Evolutionary conservation across 2,329 filamentous ascomycete species (phyloP).

Genomic region (Sporothrix variecibatus): DNA sequence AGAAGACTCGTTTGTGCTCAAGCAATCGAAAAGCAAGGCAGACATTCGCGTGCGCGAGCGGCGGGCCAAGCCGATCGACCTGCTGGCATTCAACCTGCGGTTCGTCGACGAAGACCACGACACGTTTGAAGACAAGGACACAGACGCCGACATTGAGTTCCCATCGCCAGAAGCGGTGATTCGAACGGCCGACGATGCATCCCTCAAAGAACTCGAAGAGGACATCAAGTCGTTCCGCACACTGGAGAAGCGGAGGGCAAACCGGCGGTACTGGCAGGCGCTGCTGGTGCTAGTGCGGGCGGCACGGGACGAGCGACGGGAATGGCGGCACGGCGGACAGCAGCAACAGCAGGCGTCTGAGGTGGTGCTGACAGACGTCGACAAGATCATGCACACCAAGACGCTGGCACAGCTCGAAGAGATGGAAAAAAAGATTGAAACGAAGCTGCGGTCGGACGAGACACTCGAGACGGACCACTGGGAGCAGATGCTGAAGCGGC

Average conservation of each 20-base stretch:
- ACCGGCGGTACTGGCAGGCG: constrained; percentile 90
- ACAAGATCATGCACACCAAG: constrained; percentile 83
- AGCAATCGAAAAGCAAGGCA: constrained; percentile 97
- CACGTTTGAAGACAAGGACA: constrained; percentile 81
- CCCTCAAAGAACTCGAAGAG: constrained; percentile 75
- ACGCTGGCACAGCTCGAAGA: constrained; percentile 81
- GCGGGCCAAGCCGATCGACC: constrained; percentile 89
- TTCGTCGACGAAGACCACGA: constrained; percentile 85
- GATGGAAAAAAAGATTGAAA: constrained; percentile 82
- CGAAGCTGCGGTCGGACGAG: constrained; percentile 84
- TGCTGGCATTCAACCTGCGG: constrained; percentile 85
- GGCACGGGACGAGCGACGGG: constrained; percentile 62
- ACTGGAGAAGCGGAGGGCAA: constrained; percentile 75
- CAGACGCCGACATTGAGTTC: constrained; percentile 71
- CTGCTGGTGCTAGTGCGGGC: constrained; percentile 83
- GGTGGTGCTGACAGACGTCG: constrained; percentile 77
- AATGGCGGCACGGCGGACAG: constrained; percentile 43
- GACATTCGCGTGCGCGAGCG: constrained; percentile 91
- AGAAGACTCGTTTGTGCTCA: constrained; percentile 93
- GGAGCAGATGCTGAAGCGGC: constrained; percentile 84
- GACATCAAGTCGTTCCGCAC: constrained; percentile 80
- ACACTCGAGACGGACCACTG: constrained; percentile 97
- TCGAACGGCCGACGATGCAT: constrained; percentile 62
- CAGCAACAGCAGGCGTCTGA: constrained; percentile 73
- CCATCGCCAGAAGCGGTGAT: constrained; percentile 81